Conservation (phyloP, 2,329 filamentous ascomycete species). For the Cadophora sp. region DNA sequence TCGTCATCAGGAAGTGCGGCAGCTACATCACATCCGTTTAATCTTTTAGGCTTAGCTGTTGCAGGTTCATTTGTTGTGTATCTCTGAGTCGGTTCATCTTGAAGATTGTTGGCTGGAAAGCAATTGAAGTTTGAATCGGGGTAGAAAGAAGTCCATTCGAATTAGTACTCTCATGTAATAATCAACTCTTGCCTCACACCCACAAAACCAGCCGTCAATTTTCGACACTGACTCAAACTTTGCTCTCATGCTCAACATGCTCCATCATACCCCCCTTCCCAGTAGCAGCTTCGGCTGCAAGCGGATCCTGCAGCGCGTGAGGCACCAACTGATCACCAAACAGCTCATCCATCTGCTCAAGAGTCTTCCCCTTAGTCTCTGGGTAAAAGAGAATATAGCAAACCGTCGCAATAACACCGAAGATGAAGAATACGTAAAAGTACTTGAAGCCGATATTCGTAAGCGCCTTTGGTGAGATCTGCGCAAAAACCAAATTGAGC, state of each 20-base stretch:
- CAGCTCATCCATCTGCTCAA: conserved; percentile 44
- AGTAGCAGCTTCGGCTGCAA: conserved; percentile 15
- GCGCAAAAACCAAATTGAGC: conserved; percentile 72
- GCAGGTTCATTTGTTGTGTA: background rate
- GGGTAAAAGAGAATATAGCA: conserved; percentile 41
- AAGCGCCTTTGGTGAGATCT: conserved; percentile 58
- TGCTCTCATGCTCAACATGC: conserved; percentile 5
- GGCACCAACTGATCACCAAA: conserved; percentile 34
- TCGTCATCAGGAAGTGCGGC: background rate
- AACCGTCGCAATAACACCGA: conserved; percentile 51
- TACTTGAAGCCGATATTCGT: conserved; percentile 56
- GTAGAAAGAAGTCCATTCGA: background rate
- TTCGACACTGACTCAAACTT: background rate
- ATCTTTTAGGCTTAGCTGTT: background rate
- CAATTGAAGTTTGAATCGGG: background rate
- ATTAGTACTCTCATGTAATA: background rate
- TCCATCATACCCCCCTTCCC: conserved; percentile 16
- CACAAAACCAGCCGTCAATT: background rate
- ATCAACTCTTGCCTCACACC: background rate
- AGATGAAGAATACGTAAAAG: conserved; percentile 55
- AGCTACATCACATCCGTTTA: background rate
- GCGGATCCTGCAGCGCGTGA: conserved; percentile 16
- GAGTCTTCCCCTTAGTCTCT: conserved; percentile 42
- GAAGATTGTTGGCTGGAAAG: background rate
- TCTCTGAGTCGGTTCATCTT: background rate